These are phyloP conservation scores for Chrysanthemum lavandulifolium DNA, from an alignment of 129 eudicot species.

Conservation along the genomic window DNA sequence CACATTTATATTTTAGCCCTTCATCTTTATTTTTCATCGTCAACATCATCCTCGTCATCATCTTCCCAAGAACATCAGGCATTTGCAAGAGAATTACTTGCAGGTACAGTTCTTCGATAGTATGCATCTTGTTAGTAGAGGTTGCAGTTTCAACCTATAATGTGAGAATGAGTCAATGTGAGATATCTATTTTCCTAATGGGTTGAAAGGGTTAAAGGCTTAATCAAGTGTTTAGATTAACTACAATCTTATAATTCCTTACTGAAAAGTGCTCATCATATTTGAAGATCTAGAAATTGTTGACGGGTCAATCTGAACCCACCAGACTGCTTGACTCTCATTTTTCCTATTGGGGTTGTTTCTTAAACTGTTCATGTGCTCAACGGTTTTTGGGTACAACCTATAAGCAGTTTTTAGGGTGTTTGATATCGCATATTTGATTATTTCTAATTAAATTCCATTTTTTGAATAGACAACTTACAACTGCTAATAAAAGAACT, in stretches of 20 bases:
- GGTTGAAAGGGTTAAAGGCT: neutral
- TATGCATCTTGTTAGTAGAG: neutral
- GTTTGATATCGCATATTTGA: too few species aligned
- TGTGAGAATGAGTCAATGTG: neutral
- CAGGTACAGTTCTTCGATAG: conserved; percentile 42
- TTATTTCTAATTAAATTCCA: too few species aligned
- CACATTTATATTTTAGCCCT: too few species aligned
- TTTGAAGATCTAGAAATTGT: neutral
- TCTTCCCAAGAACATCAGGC: conserved; percentile 86
- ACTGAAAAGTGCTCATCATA: too few species aligned
- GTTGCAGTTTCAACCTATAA: neutral
- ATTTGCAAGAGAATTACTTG: conserved; percentile 70
- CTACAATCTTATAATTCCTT: too few species aligned
- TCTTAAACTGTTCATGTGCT: too few species aligned
- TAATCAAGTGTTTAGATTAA: neutral
- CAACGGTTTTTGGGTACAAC: too few species aligned
- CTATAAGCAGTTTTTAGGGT: too few species aligned
- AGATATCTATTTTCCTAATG: neutral
- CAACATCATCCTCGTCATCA: too few species aligned
- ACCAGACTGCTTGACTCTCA: neutral
- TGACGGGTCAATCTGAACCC: neutral
- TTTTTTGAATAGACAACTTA: too few species aligned
- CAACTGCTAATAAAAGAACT: too few species aligned
- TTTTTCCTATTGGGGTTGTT: neutral
- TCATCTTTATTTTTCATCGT: too few species aligned